Conservation (phyloP, 192 early-diverging fungal species). For the Coemansia sp. region DNA sequence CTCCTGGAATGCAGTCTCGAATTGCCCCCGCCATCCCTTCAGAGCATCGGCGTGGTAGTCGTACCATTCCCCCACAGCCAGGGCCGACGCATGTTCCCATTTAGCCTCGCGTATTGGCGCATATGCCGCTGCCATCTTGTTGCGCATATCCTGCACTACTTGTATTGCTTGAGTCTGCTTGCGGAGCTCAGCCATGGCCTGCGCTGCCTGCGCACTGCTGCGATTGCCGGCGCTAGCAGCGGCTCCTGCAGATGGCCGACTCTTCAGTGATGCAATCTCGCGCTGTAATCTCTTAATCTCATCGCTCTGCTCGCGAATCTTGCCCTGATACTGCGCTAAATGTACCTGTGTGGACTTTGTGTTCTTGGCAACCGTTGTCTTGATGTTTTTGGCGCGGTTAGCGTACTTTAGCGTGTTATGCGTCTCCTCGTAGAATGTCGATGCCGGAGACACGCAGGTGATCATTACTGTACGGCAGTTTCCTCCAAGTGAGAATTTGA, state of each 20-base stretch:
- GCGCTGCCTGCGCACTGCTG: constrained; percentile 22
- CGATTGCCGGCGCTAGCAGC: constrained; percentile 1
- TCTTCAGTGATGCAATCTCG: constrained; percentile 34
- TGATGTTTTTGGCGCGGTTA: constrained; percentile 67
- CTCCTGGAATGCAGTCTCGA: constrained; percentile 51
- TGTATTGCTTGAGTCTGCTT: constrained; percentile 50
- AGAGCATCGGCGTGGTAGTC: constrained; percentile 37
- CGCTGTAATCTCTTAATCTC: constrained; percentile 58
- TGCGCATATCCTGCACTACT: constrained; percentile 52
- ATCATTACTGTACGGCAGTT: constrained; percentile 84
- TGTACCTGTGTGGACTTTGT: constrained; percentile 60
- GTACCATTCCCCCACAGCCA: constrained; percentile 35
- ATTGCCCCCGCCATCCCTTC: constrained; percentile 51
- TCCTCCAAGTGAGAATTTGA: constrained; percentile 76
- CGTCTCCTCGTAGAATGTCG: constrained; percentile 70
- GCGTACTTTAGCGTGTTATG: constrained; percentile 79
- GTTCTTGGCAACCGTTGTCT: constrained; percentile 64
- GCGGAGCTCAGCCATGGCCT: constrained; percentile 42
- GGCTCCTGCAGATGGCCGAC: neutral
- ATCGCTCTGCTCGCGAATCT: constrained; percentile 61
- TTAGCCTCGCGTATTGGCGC: constrained; percentile 46
- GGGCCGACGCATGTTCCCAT: constrained; percentile 51
- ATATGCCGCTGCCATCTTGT: constrained; percentile 39
- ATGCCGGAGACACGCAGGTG: constrained; percentile 67
- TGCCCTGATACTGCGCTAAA: constrained; percentile 61